Conservation (phyloP, 2,329 filamentous ascomycete species). For the Aaosphaeria pasadenensis region DNA sequence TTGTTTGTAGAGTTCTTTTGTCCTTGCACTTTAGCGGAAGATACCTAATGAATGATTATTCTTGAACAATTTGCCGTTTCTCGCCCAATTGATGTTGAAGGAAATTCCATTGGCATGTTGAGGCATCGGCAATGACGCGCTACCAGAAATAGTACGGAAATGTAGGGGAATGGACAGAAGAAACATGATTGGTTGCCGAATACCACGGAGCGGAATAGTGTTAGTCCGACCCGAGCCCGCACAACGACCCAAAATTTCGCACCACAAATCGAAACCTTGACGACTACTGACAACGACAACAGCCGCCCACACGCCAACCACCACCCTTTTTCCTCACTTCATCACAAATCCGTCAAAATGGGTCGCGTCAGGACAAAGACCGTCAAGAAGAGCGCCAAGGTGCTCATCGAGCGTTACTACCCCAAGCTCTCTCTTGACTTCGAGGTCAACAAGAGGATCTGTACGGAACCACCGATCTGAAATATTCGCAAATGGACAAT, state of each 20-base stretch:
- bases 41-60: no score
- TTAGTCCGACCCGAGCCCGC: no score
- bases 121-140: no score
- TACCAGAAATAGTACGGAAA: no score
- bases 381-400: slow-evolving; percentile 90
- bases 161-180: no score
- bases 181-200: no score
- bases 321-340: slow-evolving; percentile 16
- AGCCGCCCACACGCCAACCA: slow-evolving; percentile 27
- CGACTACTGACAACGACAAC: slow-evolving; percentile 15
- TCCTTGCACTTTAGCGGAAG: no score
- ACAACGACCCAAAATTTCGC: neutral
- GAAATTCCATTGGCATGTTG: no score
- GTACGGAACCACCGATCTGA: slow-evolving; percentile 38
- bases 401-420: slow-evolving; percentile 84
- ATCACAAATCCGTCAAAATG: slow-evolving; percentile 41
- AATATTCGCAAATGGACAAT: neutral
- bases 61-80: no score
- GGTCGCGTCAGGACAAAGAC: slow-evolving; percentile 62
- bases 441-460: slow-evolving; percentile 99
- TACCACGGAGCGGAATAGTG: neutral
- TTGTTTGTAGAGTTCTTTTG: no score
- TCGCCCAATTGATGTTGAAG: no score
- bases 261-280: neutral
- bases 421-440: slow-evolving; percentile 98